Evolutionary conservation across 2,329 filamentous ascomycete genomes (phyloP).

Genomic region (Domatiomyces catenatus): DNA sequence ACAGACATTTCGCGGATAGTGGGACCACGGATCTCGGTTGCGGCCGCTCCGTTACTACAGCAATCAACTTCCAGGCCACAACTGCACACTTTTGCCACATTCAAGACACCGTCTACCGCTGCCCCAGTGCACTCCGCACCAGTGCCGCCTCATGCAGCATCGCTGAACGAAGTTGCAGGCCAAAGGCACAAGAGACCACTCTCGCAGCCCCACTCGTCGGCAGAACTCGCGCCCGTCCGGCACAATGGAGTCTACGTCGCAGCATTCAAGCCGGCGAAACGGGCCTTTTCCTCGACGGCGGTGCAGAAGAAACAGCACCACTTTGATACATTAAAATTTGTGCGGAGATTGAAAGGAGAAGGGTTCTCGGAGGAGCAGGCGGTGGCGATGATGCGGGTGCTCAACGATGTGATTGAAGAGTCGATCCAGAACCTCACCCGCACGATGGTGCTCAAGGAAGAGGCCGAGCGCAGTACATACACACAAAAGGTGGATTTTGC

Average conservation of each 20-base stretch:
- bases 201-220: conserved; percentile 1
- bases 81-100: conserved; percentile 6
- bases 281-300: conserved; percentile 48
- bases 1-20: conserved; percentile 29
- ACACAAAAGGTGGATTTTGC: conserved; percentile 94
- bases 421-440: conserved; percentile 94
- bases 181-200: conserved; percentile 3
- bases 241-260: conserved; percentile 35
- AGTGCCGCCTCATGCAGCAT: background rate
- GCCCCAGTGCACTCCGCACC: background rate
- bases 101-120: background rate
- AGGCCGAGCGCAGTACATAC: conserved; percentile 41
- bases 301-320: conserved; percentile 63
- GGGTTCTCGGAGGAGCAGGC: conserved; percentile 93
- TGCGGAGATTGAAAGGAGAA: conserved; percentile 74
- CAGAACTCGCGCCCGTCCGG: conserved; percentile 22
- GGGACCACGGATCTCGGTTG: conserved; percentile 29
- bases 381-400: conserved; percentile 94
- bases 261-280: conserved; percentile 26
- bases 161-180: conserved; percentile 2
- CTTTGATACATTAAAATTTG: conserved; percentile 96
- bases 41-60: conserved; percentile 13
- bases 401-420: conserved; percentile 94
- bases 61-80: conserved; percentile 4
- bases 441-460: conserved; percentile 95